phyloP scores from a whole-genome alignment of 768 basidiomycete species.

The Amanita brunnescens region DNA sequence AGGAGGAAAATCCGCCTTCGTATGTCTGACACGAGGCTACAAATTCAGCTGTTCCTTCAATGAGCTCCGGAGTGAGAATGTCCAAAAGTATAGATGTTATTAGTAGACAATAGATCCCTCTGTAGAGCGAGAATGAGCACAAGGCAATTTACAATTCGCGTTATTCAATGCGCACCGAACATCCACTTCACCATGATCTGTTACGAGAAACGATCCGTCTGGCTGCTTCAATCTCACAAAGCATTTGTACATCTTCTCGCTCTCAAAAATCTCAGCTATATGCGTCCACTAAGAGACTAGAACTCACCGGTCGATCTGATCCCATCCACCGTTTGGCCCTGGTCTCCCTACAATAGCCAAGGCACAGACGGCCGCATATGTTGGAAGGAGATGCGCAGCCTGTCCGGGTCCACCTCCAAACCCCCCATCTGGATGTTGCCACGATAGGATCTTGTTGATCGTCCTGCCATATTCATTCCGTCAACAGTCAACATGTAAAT shows the following conservation, averaged over 20 bases:
- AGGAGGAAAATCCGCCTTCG: constrained; percentile 88
- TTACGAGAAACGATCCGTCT: constrained; percentile 90
- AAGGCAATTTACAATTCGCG: neutral
- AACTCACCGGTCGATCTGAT: constrained; percentile 77
- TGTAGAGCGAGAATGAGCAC: constrained; percentile 19
- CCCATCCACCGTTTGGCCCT: constrained; percentile 75
- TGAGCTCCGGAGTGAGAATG: constrained; percentile 81
- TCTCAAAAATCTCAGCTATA: constrained; percentile 24
- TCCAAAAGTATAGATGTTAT: constrained; percentile 76
- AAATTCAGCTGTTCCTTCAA: constrained; percentile 67
- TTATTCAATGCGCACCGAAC: constrained; percentile 54
- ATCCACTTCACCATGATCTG: constrained; percentile 85
- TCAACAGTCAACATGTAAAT: neutral
- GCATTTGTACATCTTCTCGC: too few species aligned
- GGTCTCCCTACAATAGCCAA: constrained; percentile 76
- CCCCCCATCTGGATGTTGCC: constrained; percentile 83
- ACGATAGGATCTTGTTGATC: constrained; percentile 70
- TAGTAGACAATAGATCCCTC: constrained; percentile 92
- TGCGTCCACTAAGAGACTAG: too few species aligned
- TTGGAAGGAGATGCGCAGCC: constrained; percentile 78
- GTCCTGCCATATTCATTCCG: constrained; percentile 34
- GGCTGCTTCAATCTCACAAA: constrained; percentile 88
- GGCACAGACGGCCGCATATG: constrained; percentile 80
- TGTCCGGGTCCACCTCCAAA: constrained; percentile 92
- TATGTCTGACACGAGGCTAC: constrained; percentile 91